Percentiles rank a stretch among this genome's conserved stretches.
Conservation (phyloP, 139 green algal species). For the Volvox africanus region DNA sequence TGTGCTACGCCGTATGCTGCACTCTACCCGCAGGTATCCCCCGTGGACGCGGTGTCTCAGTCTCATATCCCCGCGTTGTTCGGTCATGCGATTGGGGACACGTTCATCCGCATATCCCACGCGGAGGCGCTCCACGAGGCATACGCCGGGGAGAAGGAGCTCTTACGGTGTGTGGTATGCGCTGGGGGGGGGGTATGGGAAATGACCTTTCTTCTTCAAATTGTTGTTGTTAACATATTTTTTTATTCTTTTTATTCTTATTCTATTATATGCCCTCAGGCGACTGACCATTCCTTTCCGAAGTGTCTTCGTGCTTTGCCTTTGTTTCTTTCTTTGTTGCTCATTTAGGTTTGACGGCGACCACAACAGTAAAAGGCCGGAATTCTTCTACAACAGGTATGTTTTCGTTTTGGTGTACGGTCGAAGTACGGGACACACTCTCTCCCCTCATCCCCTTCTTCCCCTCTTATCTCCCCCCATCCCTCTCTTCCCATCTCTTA, state of each 20-base stretch:
- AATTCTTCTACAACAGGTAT: conserved; percentile 86
- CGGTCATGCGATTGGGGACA: conserved; percentile 89
- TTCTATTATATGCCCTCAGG: too few relatives aligned
- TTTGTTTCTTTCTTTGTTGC: too few relatives aligned
- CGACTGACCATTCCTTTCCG: too few relatives aligned
- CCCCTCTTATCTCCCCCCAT: neutral
- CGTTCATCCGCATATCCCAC: conserved; percentile 85
- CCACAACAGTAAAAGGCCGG: conserved; percentile 92
- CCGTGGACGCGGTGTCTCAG: conserved; percentile 72
- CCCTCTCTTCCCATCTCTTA: neutral
- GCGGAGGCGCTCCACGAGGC: conserved; percentile 72
- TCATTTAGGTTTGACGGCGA: conserved; percentile 88
- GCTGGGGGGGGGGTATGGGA: neutral
- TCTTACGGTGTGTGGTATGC: conserved; percentile 64
- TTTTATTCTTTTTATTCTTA: too few relatives aligned
- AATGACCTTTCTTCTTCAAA: too few relatives aligned
- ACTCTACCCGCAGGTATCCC: conserved; percentile 36
- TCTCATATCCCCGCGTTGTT: conserved; percentile 92
- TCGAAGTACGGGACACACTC: neutral
- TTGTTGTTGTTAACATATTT: too few relatives aligned
- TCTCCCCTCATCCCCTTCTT: neutral
- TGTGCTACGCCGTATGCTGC: too few relatives aligned
- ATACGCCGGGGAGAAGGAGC: conserved; percentile 91
- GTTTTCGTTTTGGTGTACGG: neutral
- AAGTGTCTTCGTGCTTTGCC: too few relatives aligned